phyloP scores from a whole-genome alignment of 257 asterid species.

The Plantago ovata region DNA sequence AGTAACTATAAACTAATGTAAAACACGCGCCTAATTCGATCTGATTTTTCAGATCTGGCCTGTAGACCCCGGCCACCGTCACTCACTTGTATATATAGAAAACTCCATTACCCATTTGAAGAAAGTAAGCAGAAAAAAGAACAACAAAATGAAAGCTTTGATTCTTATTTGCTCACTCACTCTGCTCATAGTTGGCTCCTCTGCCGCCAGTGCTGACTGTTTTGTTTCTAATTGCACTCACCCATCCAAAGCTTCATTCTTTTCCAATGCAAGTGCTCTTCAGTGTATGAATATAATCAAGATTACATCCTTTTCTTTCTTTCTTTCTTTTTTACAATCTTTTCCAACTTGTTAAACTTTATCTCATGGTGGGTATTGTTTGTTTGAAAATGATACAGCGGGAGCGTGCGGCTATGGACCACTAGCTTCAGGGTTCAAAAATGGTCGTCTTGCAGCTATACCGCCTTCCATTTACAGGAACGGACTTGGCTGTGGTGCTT shows the following conservation, averaged over 20 bases:
- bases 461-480: constrained; percentile 44
- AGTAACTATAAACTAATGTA: no score
- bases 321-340: not conserved
- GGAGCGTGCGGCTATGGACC: constrained; percentile 86
- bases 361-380: not conserved
- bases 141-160: not conserved
- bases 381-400: constrained; percentile 29
- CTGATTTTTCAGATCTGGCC: no score
- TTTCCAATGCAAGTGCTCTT: constrained; percentile 46
- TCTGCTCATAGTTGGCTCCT: constrained; percentile 31
- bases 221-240: constrained; percentile 49
- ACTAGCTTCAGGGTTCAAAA: constrained; percentile 45
- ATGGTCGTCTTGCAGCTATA: constrained; percentile 64
- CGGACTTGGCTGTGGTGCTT: constrained; percentile 84
- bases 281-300: constrained; percentile 41
- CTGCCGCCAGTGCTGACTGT: constrained; percentile 53
- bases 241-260: constrained; percentile 46
- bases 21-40: no score
- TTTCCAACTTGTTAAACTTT: not conserved
- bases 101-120: no score
- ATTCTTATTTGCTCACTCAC: not conserved
- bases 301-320: not conserved
- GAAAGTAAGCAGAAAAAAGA: no score
- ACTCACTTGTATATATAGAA: no score
- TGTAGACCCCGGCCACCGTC: no score